Evolutionary conservation across 208 protist genomes (phyloP).

Genomic region (Trypanosomatidae sp.): DNA sequence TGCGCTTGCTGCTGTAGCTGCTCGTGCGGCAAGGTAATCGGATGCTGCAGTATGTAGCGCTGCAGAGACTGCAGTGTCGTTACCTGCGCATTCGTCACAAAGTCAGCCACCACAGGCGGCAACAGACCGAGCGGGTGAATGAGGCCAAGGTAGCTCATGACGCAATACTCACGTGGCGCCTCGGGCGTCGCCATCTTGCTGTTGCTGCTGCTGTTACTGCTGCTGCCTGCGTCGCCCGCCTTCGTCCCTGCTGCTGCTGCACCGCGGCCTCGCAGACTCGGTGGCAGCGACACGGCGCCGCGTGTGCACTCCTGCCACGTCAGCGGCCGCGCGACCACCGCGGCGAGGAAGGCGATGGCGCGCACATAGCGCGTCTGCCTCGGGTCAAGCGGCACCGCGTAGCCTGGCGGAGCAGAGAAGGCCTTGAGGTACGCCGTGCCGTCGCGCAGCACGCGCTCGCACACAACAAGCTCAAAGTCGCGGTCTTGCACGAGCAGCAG

Average conservation of each 20-base stretch:
- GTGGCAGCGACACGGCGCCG: background rate
- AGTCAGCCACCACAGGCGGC: constrained; percentile 41
- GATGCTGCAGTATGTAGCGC: constrained; percentile 22
- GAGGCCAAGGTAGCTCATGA: constrained; percentile 51
- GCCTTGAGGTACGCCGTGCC: constrained; percentile 53
- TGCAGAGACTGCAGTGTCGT: constrained; percentile 26
- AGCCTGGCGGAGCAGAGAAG: constrained; percentile 47
- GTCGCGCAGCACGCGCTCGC: constrained; percentile 32
- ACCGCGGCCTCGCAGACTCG: constrained; percentile 3
- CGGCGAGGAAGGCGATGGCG: constrained; percentile 40
- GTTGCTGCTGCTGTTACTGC: background rate
- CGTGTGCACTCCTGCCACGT: background rate
- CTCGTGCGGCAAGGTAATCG: constrained; percentile 8
- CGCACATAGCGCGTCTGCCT: constrained; percentile 53
- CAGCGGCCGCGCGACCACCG: constrained; percentile 35
- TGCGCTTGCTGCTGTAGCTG: background rate
- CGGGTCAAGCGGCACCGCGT: constrained; percentile 33
- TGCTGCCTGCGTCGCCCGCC: no score
- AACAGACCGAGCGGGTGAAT: constrained; percentile 69
- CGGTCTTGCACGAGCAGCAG: constrained; percentile 49
- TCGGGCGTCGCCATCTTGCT: background rate
- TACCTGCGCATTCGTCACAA: constrained; percentile 47
- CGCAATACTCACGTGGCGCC: constrained; percentile 14
- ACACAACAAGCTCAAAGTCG: constrained; percentile 67
- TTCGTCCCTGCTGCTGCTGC: background rate